A percentile compares a stretch with the other conserved stretches of the same genome.
These are phyloP conservation scores for Colletotrichum godetiae DNA, from an alignment of 2,329 filamentous ascomycete species.

Conservation along the genomic window DNA sequence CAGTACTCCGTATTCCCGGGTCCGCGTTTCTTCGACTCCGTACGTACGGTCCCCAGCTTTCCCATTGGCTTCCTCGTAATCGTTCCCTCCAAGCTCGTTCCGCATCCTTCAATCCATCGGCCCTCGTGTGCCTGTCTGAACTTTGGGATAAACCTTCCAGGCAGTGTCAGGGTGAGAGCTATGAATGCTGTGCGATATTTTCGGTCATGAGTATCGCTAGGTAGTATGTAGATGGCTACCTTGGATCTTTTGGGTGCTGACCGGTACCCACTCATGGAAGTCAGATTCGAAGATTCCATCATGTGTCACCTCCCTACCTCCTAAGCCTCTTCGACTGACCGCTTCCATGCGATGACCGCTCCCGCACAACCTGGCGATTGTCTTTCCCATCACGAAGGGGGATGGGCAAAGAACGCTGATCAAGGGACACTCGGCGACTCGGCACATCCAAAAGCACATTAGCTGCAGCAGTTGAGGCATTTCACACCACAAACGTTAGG, in stretches of 20 bases:
- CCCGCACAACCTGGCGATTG: neutral
- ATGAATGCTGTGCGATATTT: conserved; percentile 3
- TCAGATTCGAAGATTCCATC: conserved; percentile 18
- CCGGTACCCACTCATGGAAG: conserved; percentile 24
- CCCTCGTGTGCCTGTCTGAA: neutral
- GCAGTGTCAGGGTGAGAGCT: neutral
- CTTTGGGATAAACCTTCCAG: neutral
- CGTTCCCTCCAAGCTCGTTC: neutral
- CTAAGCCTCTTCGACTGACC: no score
- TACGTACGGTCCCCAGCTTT: neutral
- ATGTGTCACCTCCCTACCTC: neutral
- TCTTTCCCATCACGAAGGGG: neutral
- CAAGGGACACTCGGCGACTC: neutral
- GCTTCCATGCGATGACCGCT: neutral
- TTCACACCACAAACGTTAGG: no score
- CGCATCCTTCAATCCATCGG: no score
- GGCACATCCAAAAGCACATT: neutral
- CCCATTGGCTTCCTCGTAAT: neutral
- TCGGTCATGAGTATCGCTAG: neutral
- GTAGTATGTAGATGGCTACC: neutral
- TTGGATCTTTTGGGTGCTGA: conserved; percentile 26
- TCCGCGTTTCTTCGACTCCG: neutral
- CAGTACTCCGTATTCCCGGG: neutral
- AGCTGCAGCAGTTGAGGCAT: neutral
- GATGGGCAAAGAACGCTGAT: neutral